Evolutionary conservation across 345 rosid species (phyloP), one percentile per base, ranked within the genome.

Genomic region (Populus alba): DNA sequence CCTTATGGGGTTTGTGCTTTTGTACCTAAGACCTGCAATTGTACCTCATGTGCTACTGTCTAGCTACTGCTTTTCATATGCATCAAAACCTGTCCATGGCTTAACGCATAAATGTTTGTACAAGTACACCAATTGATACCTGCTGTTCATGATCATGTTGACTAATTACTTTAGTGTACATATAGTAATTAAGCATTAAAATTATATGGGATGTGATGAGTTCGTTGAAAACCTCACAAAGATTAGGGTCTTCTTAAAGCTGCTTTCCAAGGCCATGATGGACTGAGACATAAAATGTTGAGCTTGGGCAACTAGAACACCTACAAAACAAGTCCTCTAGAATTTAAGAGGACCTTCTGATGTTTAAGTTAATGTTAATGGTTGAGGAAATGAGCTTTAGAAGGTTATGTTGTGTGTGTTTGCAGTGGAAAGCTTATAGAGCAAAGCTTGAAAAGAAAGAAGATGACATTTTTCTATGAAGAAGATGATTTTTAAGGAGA

Each of bases 1-100:
- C 94, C 97, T 61, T 88, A 75, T 63, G 97, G 94, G 67, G 93
- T 90, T 23, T 92, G 97, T 77, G 97, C 97, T 38, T 92, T 92
- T 41, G 90, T 89, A n/a, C 97, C 97, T 22, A 89, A 86, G 85
- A 72, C 90, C 55, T 92, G 97, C 78, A 83, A 82, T 77, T 90
- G 93, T 75, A 71, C 85, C 51, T 77, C 90, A 55, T 90, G 91
- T 66, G 31, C 79, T 57, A 5, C 78, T 23, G 63, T 57, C 63
- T 57, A 57, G 63, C 57, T 22, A 3, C 63, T n/a, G 27, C 63
- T 57, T 57, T 57, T n/a, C 63, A 23, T 57, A 57, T n/a, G 23
- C 63, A 57, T n/a, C 63, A 3, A 57, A 51, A 51, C 57, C 57
- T 51, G 23, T n/a, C 62, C 62, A n/a, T 57, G 62, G 13, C 62